phyloP scores from a whole-genome alignment of 164 flowering plant species.

The Vitis vinifera region DNA sequence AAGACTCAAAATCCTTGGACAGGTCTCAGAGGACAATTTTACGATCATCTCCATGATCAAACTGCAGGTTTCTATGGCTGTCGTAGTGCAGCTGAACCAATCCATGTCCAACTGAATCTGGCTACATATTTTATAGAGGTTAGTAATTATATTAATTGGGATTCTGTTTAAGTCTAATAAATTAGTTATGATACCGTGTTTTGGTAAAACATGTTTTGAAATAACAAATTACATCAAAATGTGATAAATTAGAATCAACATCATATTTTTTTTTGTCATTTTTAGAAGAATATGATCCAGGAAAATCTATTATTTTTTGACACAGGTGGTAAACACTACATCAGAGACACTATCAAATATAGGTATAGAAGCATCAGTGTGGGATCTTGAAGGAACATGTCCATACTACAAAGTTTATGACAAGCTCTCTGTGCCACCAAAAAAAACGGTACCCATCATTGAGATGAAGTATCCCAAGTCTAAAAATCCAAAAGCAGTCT shows the following conservation, averaged over 20 bases:
- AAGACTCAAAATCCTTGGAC: slow-evolving; percentile 99
- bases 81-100: slow-evolving; percentile 90
- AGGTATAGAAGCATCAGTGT: slow-evolving; percentile 86
- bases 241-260: no score
- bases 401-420: slow-evolving; percentile 67
- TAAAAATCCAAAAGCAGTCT: slow-evolving; percentile 67
- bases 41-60: slow-evolving; percentile 97
- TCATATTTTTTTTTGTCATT: no score
- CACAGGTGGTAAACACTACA: slow-evolving; percentile 87
- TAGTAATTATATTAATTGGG: not conserved
- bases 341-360: slow-evolving; percentile 58
- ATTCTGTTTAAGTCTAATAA: no score
- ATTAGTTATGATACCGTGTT: no score
- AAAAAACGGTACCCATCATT: slow-evolving; percentile 47
- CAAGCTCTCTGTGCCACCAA: slow-evolving; percentile 59
- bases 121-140: slow-evolving; percentile 85
- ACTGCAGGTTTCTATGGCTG: slow-evolving; percentile 97
- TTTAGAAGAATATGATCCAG: no score
- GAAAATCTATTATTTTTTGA: not conserved
- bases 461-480: slow-evolving; percentile 89
- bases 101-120: slow-evolving; percentile 94
- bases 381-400: slow-evolving; percentile 89
- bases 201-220: no score
- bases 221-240: no score
- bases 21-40: slow-evolving; percentile 95